Conservation (phyloP, 306 rosid species). For the Fragaria vesca region DNA sequence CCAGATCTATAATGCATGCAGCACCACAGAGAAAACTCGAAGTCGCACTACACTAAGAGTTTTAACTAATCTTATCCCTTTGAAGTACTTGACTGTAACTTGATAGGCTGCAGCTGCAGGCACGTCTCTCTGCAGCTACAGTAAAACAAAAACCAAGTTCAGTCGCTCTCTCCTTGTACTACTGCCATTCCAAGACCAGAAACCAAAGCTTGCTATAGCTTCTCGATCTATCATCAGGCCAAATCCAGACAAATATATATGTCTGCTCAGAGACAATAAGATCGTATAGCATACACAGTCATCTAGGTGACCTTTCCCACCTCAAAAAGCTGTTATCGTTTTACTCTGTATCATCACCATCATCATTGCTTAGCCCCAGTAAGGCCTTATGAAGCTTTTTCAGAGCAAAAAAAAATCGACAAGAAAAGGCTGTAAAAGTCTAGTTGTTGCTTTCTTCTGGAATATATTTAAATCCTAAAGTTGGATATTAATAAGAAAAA, state of each 20-base stretch:
- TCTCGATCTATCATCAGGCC: background rate
- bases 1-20: background rate
- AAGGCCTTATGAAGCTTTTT: background rate
- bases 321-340: conserved; percentile 35
- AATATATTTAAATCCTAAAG: background rate
- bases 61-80: background rate
- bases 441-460: conserved; percentile 13
- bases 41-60: background rate
- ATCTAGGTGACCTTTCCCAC: conserved; percentile 24
- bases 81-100: conserved; percentile 9
- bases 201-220: background rate
- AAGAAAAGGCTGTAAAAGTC: background rate
- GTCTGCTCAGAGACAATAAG: conserved; percentile 27
- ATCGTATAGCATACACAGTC: conserved; percentile 5
- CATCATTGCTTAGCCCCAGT: conserved; percentile 31
- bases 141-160: background rate
- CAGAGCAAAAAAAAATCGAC: background rate
- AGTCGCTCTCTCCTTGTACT: conserved; percentile 20
- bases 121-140: conserved; percentile 1
- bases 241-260: conserved; percentile 27
- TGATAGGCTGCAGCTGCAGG: background rate
- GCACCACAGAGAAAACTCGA: background rate
- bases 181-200: conserved; percentile 4
- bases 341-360: conserved; percentile 38
- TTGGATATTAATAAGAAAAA: background rate